Conservation (phyloP, 2,329 filamentous ascomycete genomes). For the Paecilomyces dactylethromorphus region DNA sequence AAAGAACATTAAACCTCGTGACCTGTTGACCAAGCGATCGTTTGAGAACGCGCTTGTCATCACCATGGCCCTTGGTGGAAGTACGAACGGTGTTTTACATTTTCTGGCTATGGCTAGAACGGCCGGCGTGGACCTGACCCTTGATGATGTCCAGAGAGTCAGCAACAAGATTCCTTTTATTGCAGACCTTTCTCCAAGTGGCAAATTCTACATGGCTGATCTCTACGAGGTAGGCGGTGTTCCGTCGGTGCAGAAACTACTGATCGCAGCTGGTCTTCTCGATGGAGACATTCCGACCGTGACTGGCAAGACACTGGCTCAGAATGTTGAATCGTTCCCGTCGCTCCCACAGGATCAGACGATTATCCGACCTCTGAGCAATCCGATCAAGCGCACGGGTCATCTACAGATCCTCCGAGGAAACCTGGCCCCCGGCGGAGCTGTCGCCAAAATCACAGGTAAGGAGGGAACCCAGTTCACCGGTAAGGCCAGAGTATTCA, state of each 20-base stretch:
- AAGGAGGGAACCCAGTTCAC: constrained; percentile 83
- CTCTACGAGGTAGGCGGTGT: constrained; percentile 81
- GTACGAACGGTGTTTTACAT: constrained; percentile 83
- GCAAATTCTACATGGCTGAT: constrained; percentile 82
- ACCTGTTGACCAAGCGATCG: constrained; percentile 70
- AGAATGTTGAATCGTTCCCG: constrained; percentile 73
- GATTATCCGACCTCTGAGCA: constrained; percentile 72
- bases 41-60: constrained; percentile 87
- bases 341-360: constrained; percentile 70
- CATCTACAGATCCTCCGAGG: constrained; percentile 85
- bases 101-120: constrained; percentile 86
- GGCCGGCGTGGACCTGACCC: constrained; percentile 66
- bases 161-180: constrained; percentile 80
- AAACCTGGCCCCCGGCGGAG: constrained; percentile 80
- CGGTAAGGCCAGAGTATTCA: constrained; percentile 74
- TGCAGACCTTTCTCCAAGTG: constrained; percentile 76
- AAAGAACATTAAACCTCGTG: constrained; percentile 71
- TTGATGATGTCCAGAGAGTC: constrained; percentile 78
- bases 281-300: constrained; percentile 75
- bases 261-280: constrained; percentile 68
- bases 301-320: constrained; percentile 74
- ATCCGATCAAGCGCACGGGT: constrained; percentile 79
- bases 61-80: constrained; percentile 87
- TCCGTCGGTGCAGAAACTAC: constrained; percentile 76
- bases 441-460: constrained; percentile 93